phyloP scores from a whole-genome alignment of 2,329 filamentous ascomycete species.

The Rutstroemia sp. region DNA sequence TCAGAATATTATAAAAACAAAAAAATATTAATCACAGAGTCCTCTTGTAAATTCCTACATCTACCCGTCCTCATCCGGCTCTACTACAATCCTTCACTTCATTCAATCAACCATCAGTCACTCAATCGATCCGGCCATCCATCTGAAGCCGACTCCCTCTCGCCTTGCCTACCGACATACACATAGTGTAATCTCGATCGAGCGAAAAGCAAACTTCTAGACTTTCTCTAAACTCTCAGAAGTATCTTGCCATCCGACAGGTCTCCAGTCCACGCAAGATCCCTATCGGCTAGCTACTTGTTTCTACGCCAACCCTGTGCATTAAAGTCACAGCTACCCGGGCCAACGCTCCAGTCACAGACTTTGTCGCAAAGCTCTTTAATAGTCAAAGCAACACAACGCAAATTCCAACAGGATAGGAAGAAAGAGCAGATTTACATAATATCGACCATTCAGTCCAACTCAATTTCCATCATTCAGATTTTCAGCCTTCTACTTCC shows the following conservation, averaged over 20 bases:
- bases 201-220: neutral
- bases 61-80: conserved; percentile 9
- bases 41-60: conserved; percentile 12
- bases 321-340: conserved; percentile 18
- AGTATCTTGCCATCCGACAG: conserved; percentile 13
- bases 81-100: neutral
- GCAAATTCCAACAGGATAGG: no score
- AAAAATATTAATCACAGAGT: conserved; percentile 13
- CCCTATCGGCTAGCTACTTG: conserved; percentile 20
- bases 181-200: no score
- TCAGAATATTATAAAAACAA: neutral
- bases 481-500: neutral
- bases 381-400: conserved; percentile 25
- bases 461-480: conserved; percentile 3
- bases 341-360: conserved; percentile 25
- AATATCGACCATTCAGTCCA: conserved; percentile 7
- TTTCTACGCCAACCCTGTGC: conserved; percentile 9
- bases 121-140: neutral
- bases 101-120: neutral
- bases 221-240: neutral
- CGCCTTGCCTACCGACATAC: neutral
- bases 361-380: conserved; percentile 25
- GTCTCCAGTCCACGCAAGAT: conserved; percentile 18
- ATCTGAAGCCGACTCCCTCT: neutral
- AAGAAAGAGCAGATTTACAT: conserved; percentile 13